Percentiles rank a stretch among this genome's conserved stretches.
phyloP scores from a whole-genome alignment of 495 filamentous ascomycete genomes.

The Aspergillus carlsbadensis region DNA sequence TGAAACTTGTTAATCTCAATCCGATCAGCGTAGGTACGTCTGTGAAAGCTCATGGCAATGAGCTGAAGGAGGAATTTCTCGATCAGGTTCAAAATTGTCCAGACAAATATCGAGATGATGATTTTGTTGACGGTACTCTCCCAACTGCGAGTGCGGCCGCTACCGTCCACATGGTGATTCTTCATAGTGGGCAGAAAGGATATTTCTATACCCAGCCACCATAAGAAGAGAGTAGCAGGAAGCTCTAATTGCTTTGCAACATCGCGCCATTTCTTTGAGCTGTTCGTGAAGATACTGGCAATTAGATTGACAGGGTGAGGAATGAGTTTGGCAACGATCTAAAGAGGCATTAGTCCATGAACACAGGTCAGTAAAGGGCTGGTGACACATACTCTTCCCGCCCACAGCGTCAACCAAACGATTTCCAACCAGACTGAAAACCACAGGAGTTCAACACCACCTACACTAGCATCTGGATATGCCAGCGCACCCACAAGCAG shows the following conservation, averaged over 20 bases:
- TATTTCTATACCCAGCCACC: conserved; percentile 81
- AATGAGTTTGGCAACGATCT: conserved; percentile 73
- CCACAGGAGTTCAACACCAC: conserved; percentile 80
- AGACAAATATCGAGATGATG: conserved; percentile 78
- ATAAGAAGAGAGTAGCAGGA: conserved; percentile 84
- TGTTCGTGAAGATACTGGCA: conserved; percentile 79
- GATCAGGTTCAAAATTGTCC: conserved; percentile 74
- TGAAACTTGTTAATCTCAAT: conserved; percentile 93
- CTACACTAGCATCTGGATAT: conserved; percentile 64
- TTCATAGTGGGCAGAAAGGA: conserved; percentile 60
- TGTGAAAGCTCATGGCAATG: conserved; percentile 91
- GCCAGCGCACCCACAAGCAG: conserved; percentile 72
- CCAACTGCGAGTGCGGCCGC: conserved; percentile 60
- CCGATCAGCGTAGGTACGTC: conserved; percentile 85
- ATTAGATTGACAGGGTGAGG: conserved; percentile 64
- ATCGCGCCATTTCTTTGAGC: conserved; percentile 90
- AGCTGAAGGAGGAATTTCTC: conserved; percentile 96
- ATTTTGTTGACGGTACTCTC: conserved; percentile 81
- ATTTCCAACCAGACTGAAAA: conserved; percentile 95
- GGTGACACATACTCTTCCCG: conserved; percentile 54
- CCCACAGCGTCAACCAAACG: conserved; percentile 91
- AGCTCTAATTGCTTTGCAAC: conserved; percentile 85
- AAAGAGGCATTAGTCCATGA: conserved; percentile 2
- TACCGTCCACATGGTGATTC: conserved; percentile 67
- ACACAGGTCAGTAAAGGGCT: background rate